A percentile compares a stretch with the other conserved stretches of the same genome.
phyloP scores from a whole-genome alignment of 106 monocot species.

The Amphibolis antarctica region DNA sequence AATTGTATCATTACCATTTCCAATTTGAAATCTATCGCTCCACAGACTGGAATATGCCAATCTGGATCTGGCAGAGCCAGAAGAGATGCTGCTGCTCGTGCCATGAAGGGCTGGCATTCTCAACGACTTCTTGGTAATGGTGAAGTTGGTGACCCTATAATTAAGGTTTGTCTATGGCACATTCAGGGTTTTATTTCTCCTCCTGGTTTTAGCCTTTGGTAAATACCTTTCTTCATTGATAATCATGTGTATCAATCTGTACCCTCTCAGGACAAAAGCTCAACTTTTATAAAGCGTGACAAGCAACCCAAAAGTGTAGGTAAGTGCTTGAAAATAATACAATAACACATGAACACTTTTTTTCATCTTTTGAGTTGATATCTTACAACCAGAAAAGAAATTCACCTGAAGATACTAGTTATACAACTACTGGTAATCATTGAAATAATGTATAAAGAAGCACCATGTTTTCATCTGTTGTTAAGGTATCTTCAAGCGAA shows the following conservation, averaged over 20 bases:
- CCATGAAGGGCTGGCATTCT: conserved; percentile 97
- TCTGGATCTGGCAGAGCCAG: conserved; percentile 79
- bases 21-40: not conserved
- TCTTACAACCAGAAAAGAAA: too few species aligned
- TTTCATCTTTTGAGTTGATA: not conserved
- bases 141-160: conserved; percentile 70
- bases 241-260: not conserved
- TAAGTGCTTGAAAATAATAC: conserved; percentile 5
- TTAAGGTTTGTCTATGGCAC: conserved; percentile 39
- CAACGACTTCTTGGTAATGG: conserved; percentile 68
- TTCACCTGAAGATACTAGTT: too few species aligned
- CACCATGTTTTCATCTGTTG: not conserved
- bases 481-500: conserved; percentile 60
- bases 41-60: conserved; percentile 36
- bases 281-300: conserved; percentile 42
- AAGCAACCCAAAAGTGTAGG: conserved; percentile 52
- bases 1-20: not conserved
- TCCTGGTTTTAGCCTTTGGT: not conserved
- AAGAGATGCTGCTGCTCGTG: conserved; percentile 90
- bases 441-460: too few species aligned
- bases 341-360: too few species aligned
- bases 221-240: not conserved
- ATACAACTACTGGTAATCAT: too few species aligned
- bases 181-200: not conserved
- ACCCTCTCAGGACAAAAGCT: conserved; percentile 1